Conservation (phyloP, 306 rosid genomes). For the Begonia masoniana region DNA sequence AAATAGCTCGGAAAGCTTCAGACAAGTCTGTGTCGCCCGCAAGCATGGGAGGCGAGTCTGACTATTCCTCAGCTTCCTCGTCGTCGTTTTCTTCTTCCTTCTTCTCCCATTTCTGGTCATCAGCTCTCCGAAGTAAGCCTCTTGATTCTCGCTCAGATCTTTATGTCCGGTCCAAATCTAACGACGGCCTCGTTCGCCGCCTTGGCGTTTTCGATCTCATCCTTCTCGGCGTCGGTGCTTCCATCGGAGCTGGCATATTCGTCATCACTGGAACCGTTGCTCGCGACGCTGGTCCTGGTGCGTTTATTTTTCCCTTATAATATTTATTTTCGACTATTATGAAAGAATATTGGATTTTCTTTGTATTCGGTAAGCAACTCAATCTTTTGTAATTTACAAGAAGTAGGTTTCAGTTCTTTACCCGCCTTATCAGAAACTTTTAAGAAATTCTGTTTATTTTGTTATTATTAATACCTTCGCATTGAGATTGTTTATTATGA, state of each 20-base stretch:
- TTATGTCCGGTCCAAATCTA: constrained; percentile 31
- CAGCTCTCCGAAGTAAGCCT: constrained; percentile 62
- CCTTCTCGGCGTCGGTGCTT: constrained; percentile 85
- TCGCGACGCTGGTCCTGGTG: constrained; percentile 80
- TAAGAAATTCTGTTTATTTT: too few species aligned
- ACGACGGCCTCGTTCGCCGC: constrained; percentile 63
- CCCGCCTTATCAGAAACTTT: too few species aligned
- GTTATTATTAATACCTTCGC: too few species aligned
- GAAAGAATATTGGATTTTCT: too few species aligned
- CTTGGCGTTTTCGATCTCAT: constrained; percentile 79
- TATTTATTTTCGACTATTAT: neutral
- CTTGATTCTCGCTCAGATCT: constrained; percentile 32
- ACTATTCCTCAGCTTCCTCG: constrained; percentile 10
- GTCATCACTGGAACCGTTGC: constrained; percentile 97
- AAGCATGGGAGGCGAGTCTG: constrained; percentile 15
- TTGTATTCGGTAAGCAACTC: too few species aligned
- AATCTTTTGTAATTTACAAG: too few species aligned
- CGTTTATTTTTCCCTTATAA: neutral
- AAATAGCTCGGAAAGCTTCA: neutral
- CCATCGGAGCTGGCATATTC: constrained; percentile 88
- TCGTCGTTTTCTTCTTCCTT: constrained; percentile 23
- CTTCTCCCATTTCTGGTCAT: constrained; percentile 52
- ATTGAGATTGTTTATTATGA: too few species aligned
- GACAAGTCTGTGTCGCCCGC: neutral
- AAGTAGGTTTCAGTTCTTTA: too few species aligned